Percentiles rank a stretch among this genome's conserved stretches.
Conservation (phyloP, 352 stramenopile genomes). For the Phytophthora sp. region DNA sequence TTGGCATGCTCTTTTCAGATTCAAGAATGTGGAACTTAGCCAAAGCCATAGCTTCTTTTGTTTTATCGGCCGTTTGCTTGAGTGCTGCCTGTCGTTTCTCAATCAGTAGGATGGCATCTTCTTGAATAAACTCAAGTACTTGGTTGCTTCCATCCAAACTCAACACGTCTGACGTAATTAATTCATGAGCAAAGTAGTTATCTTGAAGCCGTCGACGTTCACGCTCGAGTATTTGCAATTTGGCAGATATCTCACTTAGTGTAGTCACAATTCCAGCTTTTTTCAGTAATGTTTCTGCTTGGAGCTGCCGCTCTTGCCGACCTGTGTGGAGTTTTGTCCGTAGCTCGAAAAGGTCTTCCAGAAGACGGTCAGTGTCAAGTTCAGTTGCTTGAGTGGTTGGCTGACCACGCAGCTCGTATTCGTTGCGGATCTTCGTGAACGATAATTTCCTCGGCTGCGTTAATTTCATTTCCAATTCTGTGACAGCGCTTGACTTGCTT, state of each 20-base stretch:
- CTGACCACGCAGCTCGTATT: too few relatives aligned
- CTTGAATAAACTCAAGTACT: slow-evolving; percentile 43
- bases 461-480: neutral
- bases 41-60: slow-evolving; percentile 46
- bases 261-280: slow-evolving; percentile 27
- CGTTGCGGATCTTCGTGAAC: too few relatives aligned
- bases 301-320: slow-evolving; percentile 29
- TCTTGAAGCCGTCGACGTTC: slow-evolving; percentile 39
- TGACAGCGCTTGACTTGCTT: neutral
- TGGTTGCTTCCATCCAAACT: neutral
- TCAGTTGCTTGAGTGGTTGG: neutral
- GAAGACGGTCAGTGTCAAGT: slow-evolving; percentile 8
- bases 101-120: slow-evolving; percentile 42
- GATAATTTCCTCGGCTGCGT: too few relatives aligned
- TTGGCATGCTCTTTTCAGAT: neutral
- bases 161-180: slow-evolving; percentile 32
- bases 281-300: slow-evolving; percentile 10
- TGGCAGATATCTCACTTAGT: slow-evolving; percentile 27
- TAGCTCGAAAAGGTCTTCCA: slow-evolving; percentile 39
- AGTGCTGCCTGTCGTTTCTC: slow-evolving; percentile 31
- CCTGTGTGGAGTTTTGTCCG: slow-evolving; percentile 38
- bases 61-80: slow-evolving; percentile 28
- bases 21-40: slow-evolving; percentile 12
- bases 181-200: slow-evolving; percentile 39
- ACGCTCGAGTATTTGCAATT: slow-evolving; percentile 33